Base-by-base conservation (phyloP, 2,329 filamentous ascomycete genomes). In the Alternaria arbusti region DNA sequence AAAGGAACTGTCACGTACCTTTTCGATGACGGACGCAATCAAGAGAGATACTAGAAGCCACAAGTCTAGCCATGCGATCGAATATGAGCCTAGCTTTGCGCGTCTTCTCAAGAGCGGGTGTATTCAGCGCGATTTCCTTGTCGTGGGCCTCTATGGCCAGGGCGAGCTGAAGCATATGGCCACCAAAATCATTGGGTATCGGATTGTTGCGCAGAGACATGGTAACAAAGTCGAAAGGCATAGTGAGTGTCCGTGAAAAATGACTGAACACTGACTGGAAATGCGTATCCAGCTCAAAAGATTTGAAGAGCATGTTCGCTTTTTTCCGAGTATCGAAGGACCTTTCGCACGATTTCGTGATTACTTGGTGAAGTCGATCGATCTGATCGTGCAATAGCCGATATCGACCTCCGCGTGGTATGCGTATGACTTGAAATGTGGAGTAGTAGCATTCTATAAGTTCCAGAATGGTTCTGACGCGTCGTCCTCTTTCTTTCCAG, bases 141-240 rank as follows among this genome's bases (percentile, higher is more conserved):
- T 46, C 12, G 6, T 46, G 44, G 6, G 54, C 51, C 28, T 59
- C 67, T 64, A 77, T 81, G 8, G 83, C 77, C 7, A 83, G 76
- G 11, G 83, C 84, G 2, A 86, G 75, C 59, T 84, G 82, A 5
- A 86, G 72, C 20, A 86, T 85, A 64, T 86, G 84, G 4, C 82
- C 84, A 17, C 82, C 82, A 71, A 86, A 85, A 57, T 84, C 80
- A 15, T 73, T 71, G 36, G 84, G 81, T 65, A 86, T 84, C 0
- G 84, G 84, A 56, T 80, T 85, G 40, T 81, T 79, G 4, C 73
- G 69, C 9, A 84, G 79, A 2, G 84, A 81, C 5, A 81, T 81
- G 52, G 83, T 73, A 40, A 86, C 81, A 65, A 87, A 86, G 66
- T 87, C 82, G 69, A 87, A 87, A 5, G 85, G 83, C 0, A 72